These are phyloP conservation scores for Eremochloa ophiuroides DNA, from an alignment of 176 grass and related monocot species.

Conservation along the genomic window DNA sequence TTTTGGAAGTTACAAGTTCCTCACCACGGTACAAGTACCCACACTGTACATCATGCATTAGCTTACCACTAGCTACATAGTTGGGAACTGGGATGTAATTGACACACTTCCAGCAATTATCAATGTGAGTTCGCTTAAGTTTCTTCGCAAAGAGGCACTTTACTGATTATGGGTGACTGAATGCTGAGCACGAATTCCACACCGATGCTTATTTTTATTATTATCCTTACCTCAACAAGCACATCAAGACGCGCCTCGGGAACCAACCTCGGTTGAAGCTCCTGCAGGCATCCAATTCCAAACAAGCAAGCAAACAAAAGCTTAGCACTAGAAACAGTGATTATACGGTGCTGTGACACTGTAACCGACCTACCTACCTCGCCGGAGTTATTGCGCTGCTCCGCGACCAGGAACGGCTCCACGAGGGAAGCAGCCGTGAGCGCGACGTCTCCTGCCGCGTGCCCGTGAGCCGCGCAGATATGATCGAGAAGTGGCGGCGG, in stretches of 20 bases:
- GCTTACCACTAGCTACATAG: neutral
- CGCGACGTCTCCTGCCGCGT: constrained; percentile 49
- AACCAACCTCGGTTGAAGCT: constrained; percentile 56
- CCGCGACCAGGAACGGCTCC: constrained; percentile 63
- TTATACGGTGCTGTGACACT: neutral
- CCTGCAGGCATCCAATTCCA: constrained; percentile 28
- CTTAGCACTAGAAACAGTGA: constrained; percentile 1
- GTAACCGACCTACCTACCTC: constrained; percentile 54
- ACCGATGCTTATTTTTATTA: too few species aligned
- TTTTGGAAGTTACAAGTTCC: neutral
- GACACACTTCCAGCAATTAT: neutral
- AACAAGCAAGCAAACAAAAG: constrained; percentile 23
- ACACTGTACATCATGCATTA: neutral
- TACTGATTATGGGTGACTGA: neutral
- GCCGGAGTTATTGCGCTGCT: constrained; percentile 51
- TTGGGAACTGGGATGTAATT: neutral
- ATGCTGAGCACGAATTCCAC: neutral
- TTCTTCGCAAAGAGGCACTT: neutral
- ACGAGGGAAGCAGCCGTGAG: constrained; percentile 61
- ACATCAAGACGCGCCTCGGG: constrained; percentile 59
- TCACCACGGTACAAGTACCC: neutral
- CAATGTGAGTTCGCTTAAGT: neutral
- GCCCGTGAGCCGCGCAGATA: constrained; percentile 38
- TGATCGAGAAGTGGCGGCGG: constrained; percentile 36
- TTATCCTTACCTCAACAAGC: constrained; percentile 63